Percentiles rank a stretch among this genome's conserved stretches.
Evolutionary conservation across 805 yeast species (phyloP).

Genomic region (Kodamaea hsintzibuensis): DNA sequence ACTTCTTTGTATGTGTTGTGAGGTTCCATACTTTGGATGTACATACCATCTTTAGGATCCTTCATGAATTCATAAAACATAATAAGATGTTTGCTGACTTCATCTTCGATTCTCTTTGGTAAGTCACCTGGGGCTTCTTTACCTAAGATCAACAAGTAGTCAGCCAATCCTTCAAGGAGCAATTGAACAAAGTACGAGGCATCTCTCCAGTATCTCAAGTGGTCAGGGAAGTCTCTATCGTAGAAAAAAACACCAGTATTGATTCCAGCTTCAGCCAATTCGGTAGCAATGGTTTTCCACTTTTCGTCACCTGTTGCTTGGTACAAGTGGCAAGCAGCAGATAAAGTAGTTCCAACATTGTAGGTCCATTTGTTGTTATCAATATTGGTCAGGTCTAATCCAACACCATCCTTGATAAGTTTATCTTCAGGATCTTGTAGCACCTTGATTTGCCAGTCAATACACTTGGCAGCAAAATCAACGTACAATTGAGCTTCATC

Average conservation of each 20-base stretch:
- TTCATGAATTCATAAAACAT: slow-evolving; percentile 57
- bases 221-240: slow-evolving; percentile 60
- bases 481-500: slow-evolving; percentile 47
- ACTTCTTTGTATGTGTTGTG: slow-evolving; percentile 51
- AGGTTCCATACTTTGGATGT: slow-evolving; percentile 61
- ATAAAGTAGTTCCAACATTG: slow-evolving; percentile 65
- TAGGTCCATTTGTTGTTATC: slow-evolving; percentile 64
- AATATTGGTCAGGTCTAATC: slow-evolving; percentile 37
- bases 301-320: slow-evolving; percentile 49
- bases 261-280: slow-evolving; percentile 59
- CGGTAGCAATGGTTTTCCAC: slow-evolving; percentile 49
- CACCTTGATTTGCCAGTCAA: slow-evolving; percentile 55
- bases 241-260: slow-evolving; percentile 57
- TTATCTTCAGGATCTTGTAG: slow-evolving; percentile 56
- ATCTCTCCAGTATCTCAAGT: slow-evolving; percentile 64
- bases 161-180: slow-evolving; percentile 67
- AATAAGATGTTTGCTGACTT: slow-evolving; percentile 53
- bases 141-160: slow-evolving; percentile 55
- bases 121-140: slow-evolving; percentile 37
- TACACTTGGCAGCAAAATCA: slow-evolving; percentile 59
- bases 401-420: slow-evolving; percentile 62
- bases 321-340: slow-evolving; percentile 53
- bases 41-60: slow-evolving; percentile 60
- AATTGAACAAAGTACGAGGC: slow-evolving; percentile 63
- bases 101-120: slow-evolving; percentile 39